Evolutionary conservation across 495 filamentous ascomycete genomes (phyloP).

Genomic region (Penicillium mononematosum): DNA sequence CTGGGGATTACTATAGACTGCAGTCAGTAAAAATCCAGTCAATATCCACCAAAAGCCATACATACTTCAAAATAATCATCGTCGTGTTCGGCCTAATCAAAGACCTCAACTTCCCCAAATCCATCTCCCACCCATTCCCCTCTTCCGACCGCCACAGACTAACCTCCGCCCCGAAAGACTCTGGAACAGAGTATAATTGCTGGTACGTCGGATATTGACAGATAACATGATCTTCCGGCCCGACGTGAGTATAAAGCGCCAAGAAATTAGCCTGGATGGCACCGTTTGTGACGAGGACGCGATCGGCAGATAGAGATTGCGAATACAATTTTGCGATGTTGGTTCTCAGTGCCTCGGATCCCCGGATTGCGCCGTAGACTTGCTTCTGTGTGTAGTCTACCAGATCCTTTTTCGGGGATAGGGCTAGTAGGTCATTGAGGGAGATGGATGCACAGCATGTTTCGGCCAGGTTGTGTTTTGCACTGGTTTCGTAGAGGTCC

Average conservation of each 20-base stretch:
- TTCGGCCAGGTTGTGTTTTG: conserved; percentile 79
- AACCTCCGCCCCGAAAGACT: conserved; percentile 75
- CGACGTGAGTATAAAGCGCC: conserved; percentile 68
- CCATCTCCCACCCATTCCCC: conserved; percentile 61
- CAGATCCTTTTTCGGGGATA: conserved; percentile 47
- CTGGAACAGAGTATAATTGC: conserved; percentile 76
- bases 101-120: conserved; percentile 60
- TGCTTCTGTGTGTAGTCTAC: conserved; percentile 51
- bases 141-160: conserved; percentile 70
- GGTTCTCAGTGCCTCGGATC: conserved; percentile 58
- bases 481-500: conserved; percentile 74
- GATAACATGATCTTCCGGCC: conserved; percentile 80
- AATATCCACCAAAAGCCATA: neutral
- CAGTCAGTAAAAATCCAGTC: neutral
- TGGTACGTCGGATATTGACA: conserved; percentile 90
- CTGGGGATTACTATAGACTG: conserved; percentile 68
- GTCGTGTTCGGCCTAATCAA: conserved; percentile 75
- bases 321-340: conserved; percentile 67
- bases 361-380: conserved; percentile 69
- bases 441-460: conserved; percentile 83
- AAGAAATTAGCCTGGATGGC: conserved; percentile 84
- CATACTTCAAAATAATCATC: conserved; percentile 62
- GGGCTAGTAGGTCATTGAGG: conserved; percentile 59
- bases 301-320: conserved; percentile 49
- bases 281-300: conserved; percentile 74